Evolutionary conservation across 1,284 basidiomycete species (phyloP), one percentile per base, ranked within the genome.

Genomic region (Phlebopus sp.): DNA sequence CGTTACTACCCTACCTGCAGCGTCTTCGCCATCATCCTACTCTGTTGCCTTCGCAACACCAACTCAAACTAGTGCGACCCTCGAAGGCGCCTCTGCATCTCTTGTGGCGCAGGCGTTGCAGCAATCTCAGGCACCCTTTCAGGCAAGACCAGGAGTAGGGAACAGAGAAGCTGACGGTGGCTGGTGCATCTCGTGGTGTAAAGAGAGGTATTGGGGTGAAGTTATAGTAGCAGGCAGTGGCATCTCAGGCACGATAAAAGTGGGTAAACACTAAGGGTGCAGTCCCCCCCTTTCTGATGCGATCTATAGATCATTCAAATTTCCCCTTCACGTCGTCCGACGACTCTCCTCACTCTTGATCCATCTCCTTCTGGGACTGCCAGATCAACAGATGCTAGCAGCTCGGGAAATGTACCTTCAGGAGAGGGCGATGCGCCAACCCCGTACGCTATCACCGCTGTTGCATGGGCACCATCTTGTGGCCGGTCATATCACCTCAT

Each of bases 111-210:
- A 80, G 52, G 81, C 80, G 1, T 64, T 84, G 8, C 81, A 81
- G 48, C 82, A 82, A 56, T 73, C 76, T 27, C 71, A 79, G 35
- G 68, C 72, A 50, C 74, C 75, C 49, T 62, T 52, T 13, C 69
- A 71, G 11, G 63, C 62, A 14, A 69, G 81, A 35, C 71, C 77
- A n/a, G 81, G 80, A 0, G 53, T 75, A 14, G 84, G 83, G 0
- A 82, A 80, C 55, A 73, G 81, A 27, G 89, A 90, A 64, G 90
- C 90, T 1, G 86, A 91, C 51, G 92, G 92, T 8, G 94, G 90
- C 0, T 97, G 93, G 92, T 86, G 85, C 51, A 67, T 97, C 37
- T 88, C 86, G 17, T 97, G 93, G 92, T 97, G 93, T 67, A 90
- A 91, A 60, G 94, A 97, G 58, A 77, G 80, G 51, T 95, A 92